Evolutionary conservation across 495 filamentous ascomycete genomes (phyloP).

Genomic region (Cercophora sp.): DNA sequence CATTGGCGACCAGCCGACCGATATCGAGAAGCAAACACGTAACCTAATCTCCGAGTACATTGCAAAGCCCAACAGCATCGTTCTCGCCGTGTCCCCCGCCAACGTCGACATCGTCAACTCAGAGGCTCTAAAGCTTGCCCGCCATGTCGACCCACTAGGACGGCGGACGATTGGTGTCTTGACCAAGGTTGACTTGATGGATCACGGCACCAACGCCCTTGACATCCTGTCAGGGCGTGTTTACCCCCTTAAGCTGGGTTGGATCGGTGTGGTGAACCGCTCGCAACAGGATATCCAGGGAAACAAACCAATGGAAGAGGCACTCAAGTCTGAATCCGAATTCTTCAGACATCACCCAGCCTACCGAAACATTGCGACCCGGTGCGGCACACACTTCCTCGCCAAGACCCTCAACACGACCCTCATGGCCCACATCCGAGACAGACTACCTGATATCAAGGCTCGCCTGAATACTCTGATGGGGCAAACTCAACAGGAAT

Average conservation of each 20-base stretch:
- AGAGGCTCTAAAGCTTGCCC: conserved; percentile 92
- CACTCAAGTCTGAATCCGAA: conserved; percentile 82
- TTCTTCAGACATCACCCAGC: conserved; percentile 97
- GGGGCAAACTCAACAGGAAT: conserved; percentile 98
- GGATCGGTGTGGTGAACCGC: conserved; percentile 96
- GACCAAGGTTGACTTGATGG: conserved; percentile 98
- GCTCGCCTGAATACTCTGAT: conserved; percentile 95
- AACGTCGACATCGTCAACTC: conserved; percentile 99
- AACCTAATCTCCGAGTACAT: conserved; percentile 98
- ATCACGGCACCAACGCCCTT: conserved; percentile 96
- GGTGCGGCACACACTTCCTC: conserved; percentile 92
- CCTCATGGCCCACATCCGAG: conserved; percentile 93
- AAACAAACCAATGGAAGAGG: conserved; percentile 85
- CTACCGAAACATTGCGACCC: conserved; percentile 90
- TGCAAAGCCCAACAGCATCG: conserved; percentile 97
- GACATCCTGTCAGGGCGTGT: conserved; percentile 95
- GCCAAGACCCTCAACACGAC: conserved; percentile 94
- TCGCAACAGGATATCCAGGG: conserved; percentile 98
- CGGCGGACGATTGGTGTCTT: conserved; percentile 94
- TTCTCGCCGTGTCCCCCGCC: conserved; percentile 93
- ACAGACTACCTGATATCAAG: conserved; percentile 95
- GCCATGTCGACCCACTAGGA: conserved; percentile 94
- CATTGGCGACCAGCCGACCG: conserved; percentile 94
- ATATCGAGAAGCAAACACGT: conserved; percentile 98
- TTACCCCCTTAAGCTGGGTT: conserved; percentile 94